Evolutionary conservation across 768 basidiomycete species (phyloP).

Genomic region (Boletus patriciae): DNA sequence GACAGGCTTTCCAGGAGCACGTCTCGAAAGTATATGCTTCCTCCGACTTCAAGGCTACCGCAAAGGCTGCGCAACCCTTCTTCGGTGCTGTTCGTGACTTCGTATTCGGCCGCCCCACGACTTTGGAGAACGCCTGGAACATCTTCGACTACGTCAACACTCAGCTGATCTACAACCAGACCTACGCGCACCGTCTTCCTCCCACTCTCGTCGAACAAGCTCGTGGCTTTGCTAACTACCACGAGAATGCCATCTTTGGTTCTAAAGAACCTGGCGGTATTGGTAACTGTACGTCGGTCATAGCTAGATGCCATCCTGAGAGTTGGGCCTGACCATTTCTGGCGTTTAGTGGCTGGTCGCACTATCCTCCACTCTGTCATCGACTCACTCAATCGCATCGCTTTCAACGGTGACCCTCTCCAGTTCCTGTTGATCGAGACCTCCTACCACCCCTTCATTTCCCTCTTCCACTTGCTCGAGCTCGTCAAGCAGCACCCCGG

Average conservation of each 20-base stretch:
- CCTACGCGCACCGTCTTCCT: conserved; percentile 77
- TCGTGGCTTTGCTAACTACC: conserved; percentile 72
- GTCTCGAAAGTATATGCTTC: conserved; percentile 60
- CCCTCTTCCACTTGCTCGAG: conserved; percentile 79
- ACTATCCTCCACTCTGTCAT: conserved; percentile 75
- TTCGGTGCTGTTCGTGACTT: conserved; percentile 66
- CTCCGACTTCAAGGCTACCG: conserved; percentile 60
- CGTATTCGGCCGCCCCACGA: conserved; percentile 65
- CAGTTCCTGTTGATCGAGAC: conserved; percentile 77
- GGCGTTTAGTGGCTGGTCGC: conserved; percentile 69
- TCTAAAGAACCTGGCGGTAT: conserved; percentile 59
- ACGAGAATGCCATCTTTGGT: conserved; percentile 76
- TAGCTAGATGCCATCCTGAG: neutral
- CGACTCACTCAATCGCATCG: conserved; percentile 69
- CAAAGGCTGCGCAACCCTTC: conserved; percentile 60
- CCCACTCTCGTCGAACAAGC: conserved; percentile 76
- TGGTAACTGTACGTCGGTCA: conserved; percentile 66
- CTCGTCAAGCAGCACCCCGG: conserved; percentile 57
- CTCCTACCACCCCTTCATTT: conserved; percentile 90
- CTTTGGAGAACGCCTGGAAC: conserved; percentile 75
- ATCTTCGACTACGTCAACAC: conserved; percentile 78
- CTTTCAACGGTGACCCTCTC: conserved; percentile 76
- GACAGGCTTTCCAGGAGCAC: conserved; percentile 65
- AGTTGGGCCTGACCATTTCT: conserved; percentile 9
- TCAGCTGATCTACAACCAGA: conserved; percentile 77